These are phyloP conservation scores for Nemania bipapillata DNA, from an alignment of 2,329 filamentous ascomycete species.

Conservation along the genomic window DNA sequence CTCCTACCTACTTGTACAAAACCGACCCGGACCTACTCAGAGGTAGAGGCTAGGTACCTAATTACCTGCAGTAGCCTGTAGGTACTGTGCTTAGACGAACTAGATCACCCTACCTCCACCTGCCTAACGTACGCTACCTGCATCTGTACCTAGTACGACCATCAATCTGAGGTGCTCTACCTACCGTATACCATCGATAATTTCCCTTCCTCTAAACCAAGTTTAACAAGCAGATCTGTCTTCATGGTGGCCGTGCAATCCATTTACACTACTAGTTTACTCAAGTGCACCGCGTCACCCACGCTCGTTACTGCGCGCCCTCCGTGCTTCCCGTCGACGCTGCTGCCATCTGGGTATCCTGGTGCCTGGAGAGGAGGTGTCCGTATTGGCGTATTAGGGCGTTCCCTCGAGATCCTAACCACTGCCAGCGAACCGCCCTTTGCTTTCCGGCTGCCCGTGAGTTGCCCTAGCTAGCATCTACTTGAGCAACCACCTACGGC, in stretches of 20 bases:
- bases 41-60: too few species aligned
- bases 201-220: conserved; percentile 28
- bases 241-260: conserved; percentile 33
- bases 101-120: background rate
- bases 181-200: conserved; percentile 23
- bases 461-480: conserved; percentile 13
- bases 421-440: conserved; percentile 9
- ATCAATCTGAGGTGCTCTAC: background rate
- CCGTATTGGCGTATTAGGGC: conserved; percentile 8
- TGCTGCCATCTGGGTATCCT: conserved; percentile 27
- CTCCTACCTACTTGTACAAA: too few species aligned
- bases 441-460: conserved; percentile 6
- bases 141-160: conserved; percentile 17
- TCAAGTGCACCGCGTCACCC: conserved; percentile 27
- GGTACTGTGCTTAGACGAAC: background rate
- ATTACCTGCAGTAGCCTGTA: background rate
- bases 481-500: conserved; percentile 27
- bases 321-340: conserved; percentile 18
- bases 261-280: conserved; percentile 9
- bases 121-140: background rate
- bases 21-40: too few species aligned
- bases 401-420: conserved; percentile 24
- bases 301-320: conserved; percentile 25
- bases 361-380: conserved; percentile 34
- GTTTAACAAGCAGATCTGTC: conserved; percentile 16